Percentiles rank a stretch among this genome's conserved stretches.
phyloP scores from a whole-genome alignment of 2,329 filamentous ascomycete species.

The Beauveria rudraprayagi region DNA sequence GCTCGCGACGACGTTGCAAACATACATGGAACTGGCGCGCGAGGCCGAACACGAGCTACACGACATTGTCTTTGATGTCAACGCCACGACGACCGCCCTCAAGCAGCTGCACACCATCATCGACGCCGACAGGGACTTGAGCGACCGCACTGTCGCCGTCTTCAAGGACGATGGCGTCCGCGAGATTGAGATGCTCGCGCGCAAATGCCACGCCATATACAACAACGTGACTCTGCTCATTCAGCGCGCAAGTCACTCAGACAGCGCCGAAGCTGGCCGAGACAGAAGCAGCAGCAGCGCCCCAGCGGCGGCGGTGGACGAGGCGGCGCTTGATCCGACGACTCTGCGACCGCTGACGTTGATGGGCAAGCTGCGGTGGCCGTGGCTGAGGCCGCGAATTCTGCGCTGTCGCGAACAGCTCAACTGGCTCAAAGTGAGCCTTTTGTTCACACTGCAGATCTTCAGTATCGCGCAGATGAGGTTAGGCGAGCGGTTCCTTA shows the following conservation, averaged over 20 bases:
- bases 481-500: neutral
- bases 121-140: neutral
- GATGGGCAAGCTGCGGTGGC: neutral
- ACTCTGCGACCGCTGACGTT: neutral
- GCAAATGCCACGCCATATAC: constrained; percentile 1
- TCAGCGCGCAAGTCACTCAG: neutral
- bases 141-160: constrained; percentile 1
- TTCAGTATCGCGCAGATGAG: neutral
- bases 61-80: constrained; percentile 7
- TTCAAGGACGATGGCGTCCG: constrained; percentile 9
- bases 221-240: neutral
- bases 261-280: neutral
- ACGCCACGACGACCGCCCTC: neutral
- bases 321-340: neutral
- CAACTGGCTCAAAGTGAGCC: constrained; percentile 4
- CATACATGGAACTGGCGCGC: constrained; percentile 4
- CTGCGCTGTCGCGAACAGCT: neutral
- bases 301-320: neutral
- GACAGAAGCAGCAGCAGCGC: neutral
- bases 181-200: neutral
- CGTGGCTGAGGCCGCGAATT: constrained; percentile 1
- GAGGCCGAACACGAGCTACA: constrained; percentile 4
- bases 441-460: neutral
- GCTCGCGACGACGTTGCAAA: constrained; percentile 4
- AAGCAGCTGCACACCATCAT: constrained; percentile 5